Percentiles rank a stretch among this genome's conserved stretches.
phyloP scores from a whole-genome alignment of 2,329 filamentous ascomycete species.

The Microascus cirrosus region DNA sequence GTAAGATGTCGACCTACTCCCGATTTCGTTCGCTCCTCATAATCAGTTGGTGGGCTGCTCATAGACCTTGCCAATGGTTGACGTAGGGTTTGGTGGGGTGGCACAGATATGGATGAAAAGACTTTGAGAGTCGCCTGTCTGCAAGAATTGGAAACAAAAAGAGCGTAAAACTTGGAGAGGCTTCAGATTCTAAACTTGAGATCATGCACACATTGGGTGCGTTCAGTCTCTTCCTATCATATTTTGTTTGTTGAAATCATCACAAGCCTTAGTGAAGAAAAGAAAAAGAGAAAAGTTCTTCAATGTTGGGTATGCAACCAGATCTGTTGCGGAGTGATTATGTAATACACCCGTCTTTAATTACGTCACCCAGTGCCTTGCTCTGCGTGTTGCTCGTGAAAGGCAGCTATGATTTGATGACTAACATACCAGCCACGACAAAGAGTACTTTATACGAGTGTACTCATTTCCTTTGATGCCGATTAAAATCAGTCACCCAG shows the following conservation, averaged over 20 bases:
- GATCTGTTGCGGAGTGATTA: neutral
- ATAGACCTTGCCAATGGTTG: too few species aligned
- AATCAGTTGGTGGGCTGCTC: too few species aligned
- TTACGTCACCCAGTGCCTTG: neutral
- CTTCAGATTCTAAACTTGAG: constrained; percentile 53
- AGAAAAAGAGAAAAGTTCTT: constrained; percentile 15
- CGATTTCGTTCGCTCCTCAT: too few species aligned
- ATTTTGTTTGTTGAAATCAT: constrained; percentile 45
- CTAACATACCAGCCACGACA: neutral
- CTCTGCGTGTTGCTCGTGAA: neutral
- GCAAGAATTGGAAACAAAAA: neutral
- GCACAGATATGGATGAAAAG: neutral
- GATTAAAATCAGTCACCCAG: neutral
- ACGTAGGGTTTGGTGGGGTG: too few species aligned
- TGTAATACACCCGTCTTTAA: neutral
- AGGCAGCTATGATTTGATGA: neutral
- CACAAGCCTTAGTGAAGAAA: constrained; percentile 33
- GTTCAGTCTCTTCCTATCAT: constrained; percentile 64
- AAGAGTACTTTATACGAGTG: neutral
- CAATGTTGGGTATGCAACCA: neutral
- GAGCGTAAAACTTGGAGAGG: constrained; percentile 15
- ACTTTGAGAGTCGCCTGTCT: neutral
- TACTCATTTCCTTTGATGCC: neutral
- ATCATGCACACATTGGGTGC: constrained; percentile 45
- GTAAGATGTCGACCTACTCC: too few species aligned